A percentile compares a stretch with the other conserved stretches of the same genome.
Evolutionary conservation across 2,329 filamentous ascomycete genomes (phyloP).

Genomic region (Colletotrichum shisoi): DNA sequence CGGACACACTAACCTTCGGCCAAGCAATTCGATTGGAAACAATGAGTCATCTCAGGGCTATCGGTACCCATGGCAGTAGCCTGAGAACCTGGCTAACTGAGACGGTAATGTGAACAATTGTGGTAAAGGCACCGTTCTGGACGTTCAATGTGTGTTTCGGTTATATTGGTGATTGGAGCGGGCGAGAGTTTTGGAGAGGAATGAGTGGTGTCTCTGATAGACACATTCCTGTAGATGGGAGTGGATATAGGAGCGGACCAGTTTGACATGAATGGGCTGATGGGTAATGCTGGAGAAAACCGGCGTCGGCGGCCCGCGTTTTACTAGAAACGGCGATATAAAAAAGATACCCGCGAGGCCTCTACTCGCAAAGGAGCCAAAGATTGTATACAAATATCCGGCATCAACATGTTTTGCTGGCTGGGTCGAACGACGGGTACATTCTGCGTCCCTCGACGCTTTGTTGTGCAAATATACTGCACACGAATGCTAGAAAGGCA

Average conservation of each 20-base stretch:
- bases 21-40: constrained; percentile 17
- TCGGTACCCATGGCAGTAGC: constrained; percentile 41
- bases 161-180: background rate
- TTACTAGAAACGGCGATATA: constrained; percentile 39
- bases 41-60: constrained; percentile 29
- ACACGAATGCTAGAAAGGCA: background rate
- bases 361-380: constrained; percentile 7
- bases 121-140: background rate
- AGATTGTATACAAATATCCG: background rate
- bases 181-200: background rate
- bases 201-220: too few relatives aligned
- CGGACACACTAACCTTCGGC: background rate
- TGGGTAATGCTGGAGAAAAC: too few relatives aligned
- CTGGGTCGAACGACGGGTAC: too few relatives aligned
- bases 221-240: background rate
- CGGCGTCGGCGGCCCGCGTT: constrained; percentile 24
- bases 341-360: constrained; percentile 40
- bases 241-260: background rate
- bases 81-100: background rate
- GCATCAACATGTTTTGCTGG: background rate
- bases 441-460: background rate
- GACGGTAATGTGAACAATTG: background rate
- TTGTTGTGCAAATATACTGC: too few relatives aligned
- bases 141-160: background rate
- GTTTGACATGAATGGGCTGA: background rate